Base-by-base conservation (phyloP, 805 yeast species). In the Yarrowia sp. region DNA sequence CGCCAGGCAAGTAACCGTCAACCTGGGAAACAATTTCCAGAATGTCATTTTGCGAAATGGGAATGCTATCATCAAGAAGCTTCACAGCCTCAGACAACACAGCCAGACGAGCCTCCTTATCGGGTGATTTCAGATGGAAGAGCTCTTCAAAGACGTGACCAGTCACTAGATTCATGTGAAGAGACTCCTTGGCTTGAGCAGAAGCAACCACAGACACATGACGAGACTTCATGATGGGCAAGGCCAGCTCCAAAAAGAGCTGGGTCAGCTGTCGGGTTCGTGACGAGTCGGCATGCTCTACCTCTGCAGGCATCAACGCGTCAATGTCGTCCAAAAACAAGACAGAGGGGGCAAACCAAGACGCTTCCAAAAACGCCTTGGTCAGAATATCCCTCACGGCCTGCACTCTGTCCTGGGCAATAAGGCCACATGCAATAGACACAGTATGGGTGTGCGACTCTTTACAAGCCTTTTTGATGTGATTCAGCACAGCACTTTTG, bases 1-100 rank as follows among this genome's bases (percentile, higher is more conserved):
- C 99, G 31, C 86, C 84, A 0, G 98, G 96, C 33, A 90, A 83
- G 73, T 87, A 93, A 0, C 98, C 98, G 70, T 93, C 98, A 0
- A 96, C 89, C 63, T 87, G 93, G 7, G 73, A 68, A 0, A 87
- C 81, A 35, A 87, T 75, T 68, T 86, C 87, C 31, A 81, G 75
- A 35, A 58, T 17, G 31, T 58, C 64, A 43, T 43, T 43, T 22
- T 44, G 50, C 3, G 64, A 58, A 9, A 58, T 15, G 9, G 39
- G 35, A 18, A n/a, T 35, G 4, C 14, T 11, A 10, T 82, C 65
- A 48, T 82, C 79, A 65, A 85, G 77, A 3, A 67, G 64, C 2
- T 72, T 72, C 4, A 87, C 69, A 45, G 84, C 82, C 42, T 77
- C 77, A 13, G 75, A 69, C 41, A 88, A 64, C 14, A 88, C 75